These are phyloP conservation scores for Colletotrichum sp. DNA, from an alignment of 2,329 filamentous ascomycete species.

Conservation along the genomic window DNA sequence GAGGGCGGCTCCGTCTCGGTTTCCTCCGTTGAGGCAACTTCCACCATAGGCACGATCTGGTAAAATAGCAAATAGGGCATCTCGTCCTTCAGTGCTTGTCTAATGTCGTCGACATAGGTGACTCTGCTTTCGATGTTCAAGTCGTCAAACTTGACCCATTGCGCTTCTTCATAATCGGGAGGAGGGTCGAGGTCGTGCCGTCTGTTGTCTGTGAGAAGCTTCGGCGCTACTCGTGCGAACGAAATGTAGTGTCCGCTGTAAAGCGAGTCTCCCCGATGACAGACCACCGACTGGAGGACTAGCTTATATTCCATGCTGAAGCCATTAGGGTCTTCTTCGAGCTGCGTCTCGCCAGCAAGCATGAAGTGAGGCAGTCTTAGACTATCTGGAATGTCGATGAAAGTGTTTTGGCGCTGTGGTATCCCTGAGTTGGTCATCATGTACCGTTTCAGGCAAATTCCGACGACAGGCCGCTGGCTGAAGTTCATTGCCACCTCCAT, in stretches of 20 bases:
- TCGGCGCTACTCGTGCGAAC: conserved; percentile 77
- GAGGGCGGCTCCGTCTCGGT: conserved; percentile 61
- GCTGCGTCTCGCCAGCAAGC: conserved; percentile 72
- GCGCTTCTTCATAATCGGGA: conserved; percentile 71
- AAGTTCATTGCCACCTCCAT: conserved; percentile 90
- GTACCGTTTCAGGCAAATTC: conserved; percentile 93
- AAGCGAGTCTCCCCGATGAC: conserved; percentile 85
- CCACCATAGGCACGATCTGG: conserved; percentile 87
- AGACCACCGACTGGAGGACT: conserved; percentile 88
- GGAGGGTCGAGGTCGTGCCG: conserved; percentile 61
- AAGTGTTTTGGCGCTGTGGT: conserved; percentile 77
- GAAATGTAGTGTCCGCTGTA: conserved; percentile 92
- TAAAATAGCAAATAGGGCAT: conserved; percentile 96
- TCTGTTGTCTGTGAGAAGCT: conserved; percentile 65
- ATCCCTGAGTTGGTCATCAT: conserved; percentile 73
- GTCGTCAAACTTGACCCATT: conserved; percentile 95
- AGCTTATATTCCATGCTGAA: conserved; percentile 93
- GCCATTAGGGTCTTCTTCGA: conserved; percentile 60
- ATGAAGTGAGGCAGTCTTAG: conserved; percentile 91
- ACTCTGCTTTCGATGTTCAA: conserved; percentile 73
- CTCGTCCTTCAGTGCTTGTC: conserved; percentile 79
- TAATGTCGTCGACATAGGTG: conserved; percentile 76
- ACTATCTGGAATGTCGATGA: conserved; percentile 84
- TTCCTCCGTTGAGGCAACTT: conserved; percentile 60
- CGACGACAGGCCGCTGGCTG: conserved; percentile 82